Evolutionary conservation across 805 yeast species (phyloP).

Genomic region (Wickerhamiella vanderwaltii): DNA sequence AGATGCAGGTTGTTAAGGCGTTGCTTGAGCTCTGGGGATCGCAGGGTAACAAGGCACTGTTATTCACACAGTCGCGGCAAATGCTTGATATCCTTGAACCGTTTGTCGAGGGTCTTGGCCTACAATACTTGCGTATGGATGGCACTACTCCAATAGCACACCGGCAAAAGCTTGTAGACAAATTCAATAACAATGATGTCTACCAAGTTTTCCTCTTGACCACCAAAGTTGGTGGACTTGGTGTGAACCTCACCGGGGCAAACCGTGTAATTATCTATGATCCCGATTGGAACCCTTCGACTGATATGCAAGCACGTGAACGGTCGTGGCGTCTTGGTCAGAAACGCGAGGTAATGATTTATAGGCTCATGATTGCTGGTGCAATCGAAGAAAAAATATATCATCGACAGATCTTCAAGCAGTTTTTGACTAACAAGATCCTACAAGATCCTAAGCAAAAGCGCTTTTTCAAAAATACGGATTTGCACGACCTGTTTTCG

Average conservation of each 20-base stretch:
- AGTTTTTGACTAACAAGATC: conserved; percentile 83
- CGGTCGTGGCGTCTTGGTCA: conserved; percentile 97
- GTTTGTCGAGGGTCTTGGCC: conserved; percentile 37
- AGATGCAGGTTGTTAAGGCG: conserved; percentile 76
- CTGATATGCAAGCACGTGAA: conserved; percentile 93
- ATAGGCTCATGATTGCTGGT: conserved; percentile 86
- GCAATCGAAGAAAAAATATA: conserved; percentile 94
- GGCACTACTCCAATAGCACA: conserved; percentile 74
- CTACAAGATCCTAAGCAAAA: conserved; percentile 91
- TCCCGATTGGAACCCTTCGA: conserved; percentile 98
- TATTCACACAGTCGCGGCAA: conserved; percentile 89
- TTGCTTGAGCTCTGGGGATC: conserved; percentile 61
- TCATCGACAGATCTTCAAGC: conserved; percentile 93
- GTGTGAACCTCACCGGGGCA: conserved; percentile 90
- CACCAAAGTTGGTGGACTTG: conserved; percentile 92
- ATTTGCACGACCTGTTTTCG: conserved; percentile 77
- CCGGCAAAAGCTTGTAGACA: conserved; percentile 71
- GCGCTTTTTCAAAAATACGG: conserved; percentile 84
- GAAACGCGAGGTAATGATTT: conserved; percentile 79
- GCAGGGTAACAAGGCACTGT: conserved; percentile 64
- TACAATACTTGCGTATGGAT: conserved; percentile 74
- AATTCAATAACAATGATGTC: conserved; percentile 51
- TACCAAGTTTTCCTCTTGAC: conserved; percentile 67
- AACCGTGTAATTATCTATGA: conserved; percentile 87
- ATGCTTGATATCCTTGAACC: conserved; percentile 80